Evolutionary conservation across 2,329 filamentous ascomycete species (phyloP).

Genomic region (Scolecobasidium constrictum): DNA sequence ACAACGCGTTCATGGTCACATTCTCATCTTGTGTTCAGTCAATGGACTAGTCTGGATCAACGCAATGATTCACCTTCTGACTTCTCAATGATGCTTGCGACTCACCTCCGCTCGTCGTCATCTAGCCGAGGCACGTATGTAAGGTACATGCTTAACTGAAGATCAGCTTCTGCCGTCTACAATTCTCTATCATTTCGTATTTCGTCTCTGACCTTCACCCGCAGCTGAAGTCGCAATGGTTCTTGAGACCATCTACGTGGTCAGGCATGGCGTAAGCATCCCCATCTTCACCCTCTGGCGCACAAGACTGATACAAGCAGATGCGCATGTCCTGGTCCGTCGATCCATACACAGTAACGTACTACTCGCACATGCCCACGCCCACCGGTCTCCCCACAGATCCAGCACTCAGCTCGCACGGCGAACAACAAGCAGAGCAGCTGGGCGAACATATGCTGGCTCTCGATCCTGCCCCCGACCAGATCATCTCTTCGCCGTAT

Average conservation of each 20-base stretch:
- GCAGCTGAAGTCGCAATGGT: slow-evolving; percentile 20
- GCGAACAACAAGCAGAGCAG: slow-evolving; percentile 72
- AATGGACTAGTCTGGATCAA: neutral
- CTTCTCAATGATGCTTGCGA: neutral
- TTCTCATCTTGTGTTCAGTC: too few species aligned
- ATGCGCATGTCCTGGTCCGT: slow-evolving; percentile 88
- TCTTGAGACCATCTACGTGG: slow-evolving; percentile 38
- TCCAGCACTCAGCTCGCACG: slow-evolving; percentile 76
- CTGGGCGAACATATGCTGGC: slow-evolving; percentile 54
- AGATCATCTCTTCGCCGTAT: slow-evolving; percentile 52
- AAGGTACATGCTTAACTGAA: neutral
- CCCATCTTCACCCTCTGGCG: slow-evolving; percentile 8
- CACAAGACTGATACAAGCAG: slow-evolving; percentile 34
- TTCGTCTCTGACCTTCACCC: neutral
- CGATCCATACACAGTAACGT: slow-evolving; percentile 67
- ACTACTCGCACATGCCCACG: slow-evolving; percentile 60
- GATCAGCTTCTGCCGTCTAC: neutral
- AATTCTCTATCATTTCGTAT: neutral
- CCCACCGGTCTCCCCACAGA: slow-evolving; percentile 85
- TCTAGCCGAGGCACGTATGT: neutral
- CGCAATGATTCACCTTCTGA: neutral
- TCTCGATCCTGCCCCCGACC: slow-evolving; percentile 56
- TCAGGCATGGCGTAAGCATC: slow-evolving; percentile 38
- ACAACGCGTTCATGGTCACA: too few species aligned
- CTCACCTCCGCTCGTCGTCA: neutral